phyloP scores from a whole-genome alignment of 768 basidiomycete species.

The Podaxis sp. region DNA sequence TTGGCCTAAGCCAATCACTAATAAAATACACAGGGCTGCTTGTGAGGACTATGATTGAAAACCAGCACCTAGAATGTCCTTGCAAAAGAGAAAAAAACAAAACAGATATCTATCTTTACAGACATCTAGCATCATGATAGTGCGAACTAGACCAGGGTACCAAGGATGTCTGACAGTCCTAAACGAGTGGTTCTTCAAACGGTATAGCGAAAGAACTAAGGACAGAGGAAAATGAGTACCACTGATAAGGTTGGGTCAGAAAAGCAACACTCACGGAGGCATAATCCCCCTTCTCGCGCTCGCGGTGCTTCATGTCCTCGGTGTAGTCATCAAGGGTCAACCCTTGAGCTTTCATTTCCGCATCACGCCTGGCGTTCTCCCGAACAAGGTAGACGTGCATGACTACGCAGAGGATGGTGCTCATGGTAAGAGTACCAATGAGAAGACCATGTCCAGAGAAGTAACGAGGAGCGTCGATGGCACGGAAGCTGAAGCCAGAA shows the following conservation, averaged over 20 bases:
- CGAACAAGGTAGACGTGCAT: conserved; percentile 29
- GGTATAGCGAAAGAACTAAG: conserved; percentile 33
- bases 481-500: conserved; percentile 29
- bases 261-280: conserved; percentile 25
- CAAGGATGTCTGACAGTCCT: neutral
- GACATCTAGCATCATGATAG: too few species aligned
- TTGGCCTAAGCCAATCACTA: too few species aligned
- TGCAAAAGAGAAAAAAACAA: too few species aligned
- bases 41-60: too few species aligned
- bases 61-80: too few species aligned
- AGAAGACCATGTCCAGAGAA: conserved; percentile 32
- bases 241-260: neutral
- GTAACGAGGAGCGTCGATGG: conserved; percentile 28
- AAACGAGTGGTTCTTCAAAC: conserved; percentile 15
- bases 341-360: conserved; percentile 22
- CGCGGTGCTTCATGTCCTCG: conserved; percentile 27
- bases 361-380: conserved; percentile 30
- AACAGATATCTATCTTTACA: too few species aligned
- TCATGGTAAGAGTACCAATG: conserved; percentile 30
- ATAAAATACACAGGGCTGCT: too few species aligned
- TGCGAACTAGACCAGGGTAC: too few species aligned
- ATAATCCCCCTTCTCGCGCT: conserved; percentile 31
- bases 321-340: conserved; percentile 28
- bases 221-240: neutral
- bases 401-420: conserved; percentile 22